Evolutionary conservation across 257 asterid species (phyloP), one percentile per base, ranked within the genome.

Genomic region (Agastache rugosa): DNA sequence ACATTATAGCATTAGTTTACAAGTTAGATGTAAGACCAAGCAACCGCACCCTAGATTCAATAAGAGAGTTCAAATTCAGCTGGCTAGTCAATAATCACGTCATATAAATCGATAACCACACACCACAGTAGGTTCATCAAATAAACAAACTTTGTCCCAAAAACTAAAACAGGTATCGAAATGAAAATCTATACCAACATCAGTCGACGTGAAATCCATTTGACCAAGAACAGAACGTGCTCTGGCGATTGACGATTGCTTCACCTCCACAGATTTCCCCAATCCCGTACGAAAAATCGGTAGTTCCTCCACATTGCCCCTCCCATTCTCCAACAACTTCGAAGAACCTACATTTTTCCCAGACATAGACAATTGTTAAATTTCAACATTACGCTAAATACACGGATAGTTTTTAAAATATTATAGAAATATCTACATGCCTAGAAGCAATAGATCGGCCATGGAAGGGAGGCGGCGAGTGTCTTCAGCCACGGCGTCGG

Each of bases 381-480:
- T 42, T 0, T 3, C n/a, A 23, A 19, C n/a, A 0, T 48, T 9
- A 56, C 3, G 14, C 37, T 48, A 58, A 58, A 73, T 15, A 11
- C 1, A 23, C 0, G 19, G 44, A 55, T 5, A 72, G 23, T 66
- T 37, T 51, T 17, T 42, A 17, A 54, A 45, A 12, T 44, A 41
- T 70, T 39, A 60, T 29, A n/a, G 17, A 45, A 23, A 19, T 22
- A 41, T 35, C 19, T 74, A 48, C 8, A 41, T 84, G 77, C 99
- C 99, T 83, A 87, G 87, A 74, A 88, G 91, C 83, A 95, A 84
- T 63, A 95, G 88, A 79, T 95, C 98, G 63, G 87, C 72, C 92
- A 95, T 89, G 39, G 98, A 90, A 67, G 97, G 98, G 56, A 95
- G 89, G 72, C 85, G 93, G 56, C 67, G 79, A 67, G 85, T 29